Conservation (phyloP, 2,329 filamentous ascomycete species). For the Penicillium occitanis region DNA sequence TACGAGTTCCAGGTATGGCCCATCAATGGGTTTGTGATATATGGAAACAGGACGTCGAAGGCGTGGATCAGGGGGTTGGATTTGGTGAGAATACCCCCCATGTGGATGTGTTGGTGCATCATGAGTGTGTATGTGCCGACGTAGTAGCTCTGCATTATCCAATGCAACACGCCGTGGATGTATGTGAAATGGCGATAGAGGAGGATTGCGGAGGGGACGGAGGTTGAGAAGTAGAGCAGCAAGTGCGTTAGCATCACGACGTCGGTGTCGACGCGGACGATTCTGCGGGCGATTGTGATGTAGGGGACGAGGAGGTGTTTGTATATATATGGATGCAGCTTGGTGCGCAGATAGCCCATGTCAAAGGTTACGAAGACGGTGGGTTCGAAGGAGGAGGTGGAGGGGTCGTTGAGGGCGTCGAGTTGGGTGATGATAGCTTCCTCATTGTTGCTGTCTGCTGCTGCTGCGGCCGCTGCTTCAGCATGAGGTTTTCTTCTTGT, state of each 20-base stretch:
- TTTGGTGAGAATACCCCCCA: slow-evolving; percentile 65
- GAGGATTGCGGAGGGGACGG: slow-evolving; percentile 65
- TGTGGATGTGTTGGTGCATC: slow-evolving; percentile 84
- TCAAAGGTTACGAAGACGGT: slow-evolving; percentile 57
- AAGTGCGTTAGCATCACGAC: slow-evolving; percentile 78
- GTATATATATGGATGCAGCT: slow-evolving; percentile 37
- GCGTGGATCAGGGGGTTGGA: slow-evolving; percentile 56
- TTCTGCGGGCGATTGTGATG: slow-evolving; percentile 52
- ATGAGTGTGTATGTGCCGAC: slow-evolving; percentile 74
- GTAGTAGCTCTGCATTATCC: slow-evolving; percentile 65
- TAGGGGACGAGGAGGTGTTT: slow-evolving; percentile 60
- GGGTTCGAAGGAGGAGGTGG: slow-evolving; percentile 52
- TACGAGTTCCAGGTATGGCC: slow-evolving; percentile 85
- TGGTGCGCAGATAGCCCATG: slow-evolving; percentile 43
- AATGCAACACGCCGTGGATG: slow-evolving; percentile 66
- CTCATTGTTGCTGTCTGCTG: slow-evolving; percentile 11
- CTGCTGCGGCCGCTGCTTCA: not conserved
- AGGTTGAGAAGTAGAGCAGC: slow-evolving; percentile 67
- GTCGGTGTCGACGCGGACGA: slow-evolving; percentile 68
- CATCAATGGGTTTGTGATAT: slow-evolving; percentile 72
- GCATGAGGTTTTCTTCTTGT: not conserved
- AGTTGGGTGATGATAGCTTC: slow-evolving; percentile 46
- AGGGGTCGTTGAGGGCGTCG: slow-evolving; percentile 52
- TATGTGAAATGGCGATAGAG: slow-evolving; percentile 68
- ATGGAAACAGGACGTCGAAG: slow-evolving; percentile 65